Evolutionary conservation across 1,139 yeast genomes (phyloP).

Genomic region (Geotrichum reessii): DNA sequence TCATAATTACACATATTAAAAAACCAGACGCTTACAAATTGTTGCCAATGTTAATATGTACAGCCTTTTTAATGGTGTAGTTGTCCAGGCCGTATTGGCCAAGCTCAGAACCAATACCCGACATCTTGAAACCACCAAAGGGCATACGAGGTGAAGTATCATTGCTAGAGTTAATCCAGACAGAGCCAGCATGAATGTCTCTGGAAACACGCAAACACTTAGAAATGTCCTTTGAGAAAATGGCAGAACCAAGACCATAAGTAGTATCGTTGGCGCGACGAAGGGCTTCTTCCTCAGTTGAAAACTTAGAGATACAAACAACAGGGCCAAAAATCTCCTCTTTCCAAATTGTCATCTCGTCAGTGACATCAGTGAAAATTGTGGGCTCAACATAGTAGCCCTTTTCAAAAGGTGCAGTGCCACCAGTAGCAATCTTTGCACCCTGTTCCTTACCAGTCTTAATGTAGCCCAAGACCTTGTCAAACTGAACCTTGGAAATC

Average conservation of each 20-base stretch:
- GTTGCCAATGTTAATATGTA: conserved; percentile 46
- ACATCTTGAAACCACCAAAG: conserved; percentile 76
- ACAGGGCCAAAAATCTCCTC: conserved; percentile 90
- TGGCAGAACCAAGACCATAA: conserved; percentile 80
- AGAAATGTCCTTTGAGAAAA: conserved; percentile 58
- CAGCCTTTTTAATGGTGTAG: conserved; percentile 76
- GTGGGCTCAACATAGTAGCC: conserved; percentile 69
- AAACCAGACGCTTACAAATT: conserved; percentile 18
- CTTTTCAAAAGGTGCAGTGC: conserved; percentile 49
- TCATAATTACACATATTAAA: background rate
- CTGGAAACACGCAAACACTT: conserved; percentile 57
- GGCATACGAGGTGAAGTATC: conserved; percentile 74
- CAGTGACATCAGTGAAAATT: conserved; percentile 57
- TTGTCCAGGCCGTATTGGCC: conserved; percentile 75
- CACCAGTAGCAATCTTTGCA: conserved; percentile 58
- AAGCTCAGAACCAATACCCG: conserved; percentile 84
- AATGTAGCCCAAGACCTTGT: conserved; percentile 62
- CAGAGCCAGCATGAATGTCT: conserved; percentile 66
- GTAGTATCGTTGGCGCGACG: conserved; percentile 71
- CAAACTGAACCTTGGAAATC: conserved; percentile 62
- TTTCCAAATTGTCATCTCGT: conserved; percentile 55
- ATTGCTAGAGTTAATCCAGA: conserved; percentile 79
- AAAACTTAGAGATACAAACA: conserved; percentile 62
- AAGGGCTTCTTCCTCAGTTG: conserved; percentile 64
- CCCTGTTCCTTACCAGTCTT: conserved; percentile 67